These are phyloP conservation scores for Claviceps spartinae DNA, from an alignment of 2,329 filamentous ascomycete species.

Conservation along the genomic window DNA sequence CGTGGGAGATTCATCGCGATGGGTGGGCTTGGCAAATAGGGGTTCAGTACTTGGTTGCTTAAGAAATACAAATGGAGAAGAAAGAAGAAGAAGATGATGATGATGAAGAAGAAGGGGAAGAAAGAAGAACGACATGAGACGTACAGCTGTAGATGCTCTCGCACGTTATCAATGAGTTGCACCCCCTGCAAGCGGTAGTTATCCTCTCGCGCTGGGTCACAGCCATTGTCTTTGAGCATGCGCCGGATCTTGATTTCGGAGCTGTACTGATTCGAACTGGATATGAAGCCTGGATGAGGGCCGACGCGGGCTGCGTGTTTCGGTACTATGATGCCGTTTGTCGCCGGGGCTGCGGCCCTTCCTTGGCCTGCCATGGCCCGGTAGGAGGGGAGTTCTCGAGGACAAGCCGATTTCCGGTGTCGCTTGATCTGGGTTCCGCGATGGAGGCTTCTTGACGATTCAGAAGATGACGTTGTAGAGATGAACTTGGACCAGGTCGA, in stretches of 20 bases:
- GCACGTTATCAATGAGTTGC: slow-evolving; percentile 75
- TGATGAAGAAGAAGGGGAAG: background rate
- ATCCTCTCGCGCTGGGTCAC: slow-evolving; percentile 68
- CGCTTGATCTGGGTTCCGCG: background rate
- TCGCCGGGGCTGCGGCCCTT: background rate
- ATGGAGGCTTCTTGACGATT: background rate
- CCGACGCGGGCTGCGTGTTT: slow-evolving; percentile 13
- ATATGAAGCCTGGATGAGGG: slow-evolving; percentile 34
- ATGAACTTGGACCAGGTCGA: background rate
- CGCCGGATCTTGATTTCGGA: slow-evolving; percentile 69
- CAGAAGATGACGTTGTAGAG: background rate
- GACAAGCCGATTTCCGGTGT: background rate
- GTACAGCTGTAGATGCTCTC: slow-evolving; percentile 65
- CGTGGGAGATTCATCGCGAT: background rate
- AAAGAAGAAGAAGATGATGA: background rate
- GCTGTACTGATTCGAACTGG: slow-evolving; percentile 54
- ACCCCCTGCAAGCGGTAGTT: slow-evolving; percentile 72
- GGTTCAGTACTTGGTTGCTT: background rate
- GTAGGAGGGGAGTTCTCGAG: background rate
- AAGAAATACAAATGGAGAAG: background rate
- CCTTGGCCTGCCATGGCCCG: slow-evolving; percentile 4
- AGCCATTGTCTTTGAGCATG: slow-evolving; percentile 53
- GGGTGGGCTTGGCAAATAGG: background rate
- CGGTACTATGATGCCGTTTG: slow-evolving; percentile 7
- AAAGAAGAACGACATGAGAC: slow-evolving; percentile 14